Evolutionary conservation across 257 asterid species (phyloP).

Genomic region (Nicotiana obtusifolia): DNA sequence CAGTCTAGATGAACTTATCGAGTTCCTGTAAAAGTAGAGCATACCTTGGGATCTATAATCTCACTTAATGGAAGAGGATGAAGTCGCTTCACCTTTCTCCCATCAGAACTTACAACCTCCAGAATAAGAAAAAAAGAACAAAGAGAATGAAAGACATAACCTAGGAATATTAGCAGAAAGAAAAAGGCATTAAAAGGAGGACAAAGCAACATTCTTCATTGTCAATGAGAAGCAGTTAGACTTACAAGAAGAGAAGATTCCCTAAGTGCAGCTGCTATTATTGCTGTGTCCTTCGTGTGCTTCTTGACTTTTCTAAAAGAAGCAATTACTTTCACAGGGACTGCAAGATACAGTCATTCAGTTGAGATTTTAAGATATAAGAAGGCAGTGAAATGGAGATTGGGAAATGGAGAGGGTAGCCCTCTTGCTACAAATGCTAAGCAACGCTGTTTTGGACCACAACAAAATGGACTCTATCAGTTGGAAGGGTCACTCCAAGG

Average conservation of each 20-base stretch:
- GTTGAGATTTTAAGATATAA: slow-evolving; percentile 16
- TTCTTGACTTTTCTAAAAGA: slow-evolving; percentile 85
- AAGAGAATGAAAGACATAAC: slow-evolving; percentile 5
- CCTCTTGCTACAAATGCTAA: no score
- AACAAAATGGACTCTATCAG: no score
- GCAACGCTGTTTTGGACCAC: no score
- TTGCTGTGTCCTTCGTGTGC: slow-evolving; percentile 57
- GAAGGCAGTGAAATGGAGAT: background rate
- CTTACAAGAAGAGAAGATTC: slow-evolving; percentile 80
- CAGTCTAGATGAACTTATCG: background rate
- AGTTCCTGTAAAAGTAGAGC: slow-evolving; percentile 1
- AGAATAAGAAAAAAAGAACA: slow-evolving; percentile 2
- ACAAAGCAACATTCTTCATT: background rate
- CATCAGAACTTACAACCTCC: slow-evolving; percentile 80
- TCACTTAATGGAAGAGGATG: slow-evolving; percentile 64
- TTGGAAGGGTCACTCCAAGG: no score
- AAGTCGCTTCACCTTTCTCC: slow-evolving; percentile 77
- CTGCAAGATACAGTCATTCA: slow-evolving; percentile 41
- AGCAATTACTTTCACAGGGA: slow-evolving; percentile 81
- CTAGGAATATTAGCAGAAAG: background rate
- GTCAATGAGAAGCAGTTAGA: slow-evolving; percentile 5
- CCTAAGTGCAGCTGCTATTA: slow-evolving; percentile 70
- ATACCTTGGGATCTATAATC: slow-evolving; percentile 77
- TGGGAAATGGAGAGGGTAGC: no score
- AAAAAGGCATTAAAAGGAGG: background rate